Percentiles rank a stretch among this genome's conserved stretches.
Evolutionary conservation across 2,329 filamentous ascomycete species (phyloP).

Genomic region (Nannizzia gypsea): DNA sequence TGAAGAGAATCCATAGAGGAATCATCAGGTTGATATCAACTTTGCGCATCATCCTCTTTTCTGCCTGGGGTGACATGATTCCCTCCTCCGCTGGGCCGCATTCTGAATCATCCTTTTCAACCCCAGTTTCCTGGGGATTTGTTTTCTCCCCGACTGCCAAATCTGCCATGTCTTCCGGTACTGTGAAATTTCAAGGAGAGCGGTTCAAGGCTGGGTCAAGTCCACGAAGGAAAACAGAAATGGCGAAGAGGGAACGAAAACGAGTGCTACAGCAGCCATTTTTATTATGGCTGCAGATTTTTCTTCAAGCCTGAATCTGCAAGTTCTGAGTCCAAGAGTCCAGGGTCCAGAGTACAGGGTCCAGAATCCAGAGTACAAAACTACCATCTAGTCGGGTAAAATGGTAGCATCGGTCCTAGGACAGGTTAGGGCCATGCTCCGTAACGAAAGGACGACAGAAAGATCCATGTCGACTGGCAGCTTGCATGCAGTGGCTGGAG

Average conservation of each 20-base stretch:
- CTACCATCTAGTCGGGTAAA: not conserved
- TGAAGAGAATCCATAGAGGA: conserved; percentile 16
- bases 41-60: conserved; percentile 14
- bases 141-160: conserved; percentile 4
- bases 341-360: not conserved
- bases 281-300: not conserved
- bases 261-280: not conserved
- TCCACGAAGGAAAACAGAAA: not conserved
- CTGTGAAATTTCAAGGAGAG: not conserved
- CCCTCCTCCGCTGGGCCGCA: not conserved
- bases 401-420: not conserved
- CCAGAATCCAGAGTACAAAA: not conserved
- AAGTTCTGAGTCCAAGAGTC: not conserved
- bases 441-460: not conserved
- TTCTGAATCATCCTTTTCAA: conserved; percentile 5
- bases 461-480: not conserved
- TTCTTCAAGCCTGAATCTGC: not conserved
- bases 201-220: not conserved
- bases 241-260: not conserved
- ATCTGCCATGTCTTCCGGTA: not conserved
- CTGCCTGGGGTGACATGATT: not conserved
- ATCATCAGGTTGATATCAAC: conserved; percentile 18
- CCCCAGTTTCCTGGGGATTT: not conserved
- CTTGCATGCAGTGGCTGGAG: not conserved
- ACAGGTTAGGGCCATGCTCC: too few species aligned